Conservation (phyloP, 495 filamentous ascomycete genomes). For the Aspergillus incahuasiensis region DNA sequence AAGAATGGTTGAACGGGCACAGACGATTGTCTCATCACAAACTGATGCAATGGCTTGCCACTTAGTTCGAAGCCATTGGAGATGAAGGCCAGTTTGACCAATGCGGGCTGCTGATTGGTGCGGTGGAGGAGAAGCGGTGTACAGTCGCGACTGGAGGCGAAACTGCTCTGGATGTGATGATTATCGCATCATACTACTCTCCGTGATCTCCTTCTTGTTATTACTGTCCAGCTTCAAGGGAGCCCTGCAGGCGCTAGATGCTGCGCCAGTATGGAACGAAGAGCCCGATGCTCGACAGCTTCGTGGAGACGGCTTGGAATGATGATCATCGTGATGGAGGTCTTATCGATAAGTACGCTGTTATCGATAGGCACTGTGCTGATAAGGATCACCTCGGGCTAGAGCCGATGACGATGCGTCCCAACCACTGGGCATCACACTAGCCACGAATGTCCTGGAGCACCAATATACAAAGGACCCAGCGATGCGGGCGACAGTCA, state of each 20-base stretch:
- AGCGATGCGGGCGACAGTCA: background rate
- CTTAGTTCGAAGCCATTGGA: slow-evolving; percentile 3
- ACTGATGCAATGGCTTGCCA: slow-evolving; percentile 16
- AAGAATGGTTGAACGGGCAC: slow-evolving; percentile 1
- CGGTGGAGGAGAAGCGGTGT: slow-evolving; percentile 18
- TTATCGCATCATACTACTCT: background rate
- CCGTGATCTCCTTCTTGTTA: background rate
- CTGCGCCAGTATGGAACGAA: background rate
- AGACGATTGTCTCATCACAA: slow-evolving; percentile 17
- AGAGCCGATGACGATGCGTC: no score
- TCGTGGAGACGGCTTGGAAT: no score
- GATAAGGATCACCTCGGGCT: no score
- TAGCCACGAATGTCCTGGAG: no score
- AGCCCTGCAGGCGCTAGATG: background rate
- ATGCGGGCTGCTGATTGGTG: slow-evolving; percentile 12
- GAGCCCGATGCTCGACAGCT: background rate
- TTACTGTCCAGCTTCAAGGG: no score
- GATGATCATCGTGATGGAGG: background rate
- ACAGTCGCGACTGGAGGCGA: slow-evolving; percentile 1
- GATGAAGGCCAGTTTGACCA: slow-evolving; percentile 3
- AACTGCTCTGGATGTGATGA: background rate
- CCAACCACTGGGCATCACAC: no score
- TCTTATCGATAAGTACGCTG: background rate
- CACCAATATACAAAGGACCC: background rate
- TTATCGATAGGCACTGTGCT: background rate